Percentiles rank a stretch among this genome's conserved stretches.
phyloP scores from a whole-genome alignment of 495 filamentous ascomycete genomes.

The Tuber calosporum region DNA sequence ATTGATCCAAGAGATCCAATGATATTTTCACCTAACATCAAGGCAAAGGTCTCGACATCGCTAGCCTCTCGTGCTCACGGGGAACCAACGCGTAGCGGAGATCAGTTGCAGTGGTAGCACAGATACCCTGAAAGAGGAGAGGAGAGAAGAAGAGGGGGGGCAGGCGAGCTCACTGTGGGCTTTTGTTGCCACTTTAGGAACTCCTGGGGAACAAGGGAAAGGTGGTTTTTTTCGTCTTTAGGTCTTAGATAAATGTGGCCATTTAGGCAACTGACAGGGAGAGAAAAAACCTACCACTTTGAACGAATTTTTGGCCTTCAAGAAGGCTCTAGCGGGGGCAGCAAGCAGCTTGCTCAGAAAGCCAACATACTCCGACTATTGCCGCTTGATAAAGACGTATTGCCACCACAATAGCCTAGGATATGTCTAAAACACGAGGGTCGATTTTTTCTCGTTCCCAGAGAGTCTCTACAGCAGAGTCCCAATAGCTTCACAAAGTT shows the following conservation, averaged over 20 bases:
- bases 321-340: background rate
- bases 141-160: background rate
- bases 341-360: background rate
- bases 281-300: background rate
- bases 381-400: background rate
- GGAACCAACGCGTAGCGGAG: background rate
- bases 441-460: background rate
- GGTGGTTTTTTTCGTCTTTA: background rate
- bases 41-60: background rate
- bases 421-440: background rate
- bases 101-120: background rate
- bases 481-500: background rate
- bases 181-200: background rate
- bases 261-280: background rate
- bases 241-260: background rate
- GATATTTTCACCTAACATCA: no score
- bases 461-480: background rate
- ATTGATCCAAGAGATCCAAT: no score
- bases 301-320: background rate
- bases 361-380: no score
- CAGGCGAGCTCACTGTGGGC: background rate
- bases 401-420: background rate
- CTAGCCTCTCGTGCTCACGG: background rate
- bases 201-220: background rate
- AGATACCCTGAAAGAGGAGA: background rate